phyloP scores from a whole-genome alignment of 2,329 filamentous ascomycete genomes.

The Aspergillus glaucus region DNA sequence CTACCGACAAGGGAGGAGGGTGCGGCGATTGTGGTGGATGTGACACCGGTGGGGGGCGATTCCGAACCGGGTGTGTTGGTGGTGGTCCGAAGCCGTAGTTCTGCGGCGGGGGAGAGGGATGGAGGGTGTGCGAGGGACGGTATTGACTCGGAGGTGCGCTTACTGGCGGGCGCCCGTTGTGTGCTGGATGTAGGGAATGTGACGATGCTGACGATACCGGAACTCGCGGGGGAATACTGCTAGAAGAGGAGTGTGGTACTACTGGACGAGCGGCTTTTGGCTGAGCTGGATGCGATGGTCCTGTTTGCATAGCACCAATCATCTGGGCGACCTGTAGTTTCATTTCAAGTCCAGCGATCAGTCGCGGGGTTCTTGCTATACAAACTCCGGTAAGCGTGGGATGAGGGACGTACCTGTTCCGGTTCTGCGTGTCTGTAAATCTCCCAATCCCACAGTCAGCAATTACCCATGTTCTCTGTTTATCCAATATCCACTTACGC shows the following conservation, averaged over 20 bases:
- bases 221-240: slow-evolving; percentile 20
- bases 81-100: slow-evolving; percentile 48
- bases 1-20: slow-evolving; percentile 43
- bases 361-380: not conserved
- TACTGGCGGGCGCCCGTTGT: slow-evolving; percentile 14
- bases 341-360: not conserved
- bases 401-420: slow-evolving; percentile 50
- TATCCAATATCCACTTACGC: slow-evolving; percentile 55
- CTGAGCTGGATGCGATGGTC: slow-evolving; percentile 23
- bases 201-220: slow-evolving; percentile 21
- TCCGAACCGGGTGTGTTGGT: slow-evolving; percentile 47
- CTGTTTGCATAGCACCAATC: slow-evolving; percentile 30
- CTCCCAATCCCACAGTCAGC: slow-evolving; percentile 5
- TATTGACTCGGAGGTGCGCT: slow-evolving; percentile 19
- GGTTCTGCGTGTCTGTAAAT: slow-evolving; percentile 63
- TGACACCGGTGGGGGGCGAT: slow-evolving; percentile 51
- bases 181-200: slow-evolving; percentile 6
- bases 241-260: slow-evolving; percentile 13
- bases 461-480: slow-evolving; percentile 6
- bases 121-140: slow-evolving; percentile 30
- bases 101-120: slow-evolving; percentile 37
- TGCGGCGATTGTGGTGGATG: slow-evolving; percentile 62
- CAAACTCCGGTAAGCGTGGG: not conserved
- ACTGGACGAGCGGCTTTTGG: slow-evolving; percentile 20
- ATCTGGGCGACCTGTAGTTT: slow-evolving; percentile 40